These are phyloP conservation scores for Xylaria sp. DNA, from an alignment of 2,329 filamentous ascomycete genomes.

Conservation along the genomic window DNA sequence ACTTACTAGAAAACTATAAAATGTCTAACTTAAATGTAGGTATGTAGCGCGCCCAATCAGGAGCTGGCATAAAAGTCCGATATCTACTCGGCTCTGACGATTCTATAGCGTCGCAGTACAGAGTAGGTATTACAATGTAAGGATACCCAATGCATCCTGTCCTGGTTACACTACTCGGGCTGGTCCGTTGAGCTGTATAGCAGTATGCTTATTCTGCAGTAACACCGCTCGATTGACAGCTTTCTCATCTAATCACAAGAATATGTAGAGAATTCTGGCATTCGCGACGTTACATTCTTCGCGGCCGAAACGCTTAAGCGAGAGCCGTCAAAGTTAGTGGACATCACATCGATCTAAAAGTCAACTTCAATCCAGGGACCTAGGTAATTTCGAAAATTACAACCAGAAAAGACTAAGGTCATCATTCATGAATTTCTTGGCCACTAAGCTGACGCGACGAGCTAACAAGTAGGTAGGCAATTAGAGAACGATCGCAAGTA, in stretches of 20 bases:
- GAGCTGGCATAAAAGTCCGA: no score
- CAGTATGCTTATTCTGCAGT: background rate
- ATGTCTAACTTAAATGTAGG: background rate
- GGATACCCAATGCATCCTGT: no score
- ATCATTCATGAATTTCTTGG: background rate
- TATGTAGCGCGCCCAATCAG: no score
- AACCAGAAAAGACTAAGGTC: background rate
- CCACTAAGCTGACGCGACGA: background rate
- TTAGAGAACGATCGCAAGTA: background rate
- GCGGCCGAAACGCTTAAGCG: background rate
- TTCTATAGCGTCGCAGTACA: no score
- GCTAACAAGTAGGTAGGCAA: background rate
- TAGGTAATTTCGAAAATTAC: background rate
- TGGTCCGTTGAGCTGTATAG: background rate
- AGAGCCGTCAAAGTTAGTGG: slow-evolving; percentile 4
- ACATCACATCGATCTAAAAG: background rate
- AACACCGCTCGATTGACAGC: background rate
- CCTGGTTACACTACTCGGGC: no score
- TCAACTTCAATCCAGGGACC: background rate
- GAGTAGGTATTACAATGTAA: no score
- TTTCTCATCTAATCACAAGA: background rate
- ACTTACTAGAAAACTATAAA: background rate
- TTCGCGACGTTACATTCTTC: slow-evolving; percentile 14
- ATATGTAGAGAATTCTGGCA: background rate
- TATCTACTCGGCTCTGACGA: background rate